A percentile compares a stretch with the other conserved stretches of the same genome.
Evolutionary conservation across 176 grass and related monocot species (phyloP).

Genomic region (Thalia dealbata): DNA sequence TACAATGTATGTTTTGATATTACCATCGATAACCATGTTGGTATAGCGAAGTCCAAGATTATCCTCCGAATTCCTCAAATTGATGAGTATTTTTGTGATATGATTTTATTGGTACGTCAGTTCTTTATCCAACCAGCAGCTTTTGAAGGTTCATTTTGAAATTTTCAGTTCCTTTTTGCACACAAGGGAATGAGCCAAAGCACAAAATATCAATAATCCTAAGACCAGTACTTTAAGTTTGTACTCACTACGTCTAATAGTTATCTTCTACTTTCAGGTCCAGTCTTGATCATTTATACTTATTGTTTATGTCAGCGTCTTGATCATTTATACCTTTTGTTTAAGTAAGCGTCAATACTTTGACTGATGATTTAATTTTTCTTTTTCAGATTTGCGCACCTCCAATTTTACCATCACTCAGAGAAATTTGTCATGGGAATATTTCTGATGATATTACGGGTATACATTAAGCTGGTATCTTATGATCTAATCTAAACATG

Average conservation of each 20-base stretch:
- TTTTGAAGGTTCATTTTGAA: constrained; percentile 10
- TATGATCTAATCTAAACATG: neutral
- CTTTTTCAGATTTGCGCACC: constrained; percentile 52
- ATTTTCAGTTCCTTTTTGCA: constrained; percentile 30
- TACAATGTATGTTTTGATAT: constrained; percentile 76
- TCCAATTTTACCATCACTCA: constrained; percentile 74
- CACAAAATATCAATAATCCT: constrained; percentile 83
- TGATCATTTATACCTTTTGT: too few species aligned
- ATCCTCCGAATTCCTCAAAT: constrained; percentile 53
- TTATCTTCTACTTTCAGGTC: constrained; percentile 94
- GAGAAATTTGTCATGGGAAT: constrained; percentile 64
- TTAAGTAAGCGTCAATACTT: too few species aligned
- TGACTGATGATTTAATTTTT: too few species aligned
- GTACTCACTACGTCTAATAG: constrained; percentile 79
- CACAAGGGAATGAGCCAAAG: constrained; percentile 97
- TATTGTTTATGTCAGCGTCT: neutral
- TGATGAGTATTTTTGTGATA: constrained; percentile 75
- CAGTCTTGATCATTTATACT: neutral
- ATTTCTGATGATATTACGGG: constrained; percentile 50
- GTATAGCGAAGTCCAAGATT: constrained; percentile 77
- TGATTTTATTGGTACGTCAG: constrained; percentile 76
- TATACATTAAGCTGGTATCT: constrained; percentile 8
- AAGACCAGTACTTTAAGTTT: constrained; percentile 76
- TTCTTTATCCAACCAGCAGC: constrained; percentile 2
- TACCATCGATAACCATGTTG: constrained; percentile 62